Evolutionary conservation across 73 alveolate genomes (phyloP).

Genomic region (Breviolum minutum): DNA sequence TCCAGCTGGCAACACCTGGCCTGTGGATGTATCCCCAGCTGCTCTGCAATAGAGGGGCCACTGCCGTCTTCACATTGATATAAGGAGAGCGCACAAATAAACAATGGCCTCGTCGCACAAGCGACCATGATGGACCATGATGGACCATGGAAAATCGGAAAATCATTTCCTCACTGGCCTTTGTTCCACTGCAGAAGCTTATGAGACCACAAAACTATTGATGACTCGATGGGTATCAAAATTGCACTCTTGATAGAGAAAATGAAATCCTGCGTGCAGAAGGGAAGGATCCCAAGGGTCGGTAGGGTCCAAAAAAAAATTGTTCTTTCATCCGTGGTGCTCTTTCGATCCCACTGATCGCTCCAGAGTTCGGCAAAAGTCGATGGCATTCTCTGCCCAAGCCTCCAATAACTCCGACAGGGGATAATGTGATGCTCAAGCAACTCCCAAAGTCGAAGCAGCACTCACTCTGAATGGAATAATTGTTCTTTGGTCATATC

Average conservation of each 20-base stretch:
- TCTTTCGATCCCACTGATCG: background rate
- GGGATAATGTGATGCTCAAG: too few species aligned
- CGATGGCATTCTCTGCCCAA: constrained; percentile 57
- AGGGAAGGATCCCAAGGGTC: background rate
- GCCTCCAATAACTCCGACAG: background rate
- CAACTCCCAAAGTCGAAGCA: too few species aligned
- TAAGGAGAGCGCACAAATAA: constrained; percentile 24
- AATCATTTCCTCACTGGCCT: too few species aligned
- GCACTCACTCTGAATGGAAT: too few species aligned
- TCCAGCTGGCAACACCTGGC: background rate
- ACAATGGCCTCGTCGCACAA: background rate
- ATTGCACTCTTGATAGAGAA: too few species aligned
- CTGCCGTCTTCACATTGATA: constrained; percentile 25
- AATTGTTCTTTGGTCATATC: too few species aligned
- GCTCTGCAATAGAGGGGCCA: constrained; percentile 48
- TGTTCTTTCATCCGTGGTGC: background rate
- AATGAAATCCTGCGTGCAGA: too few species aligned
- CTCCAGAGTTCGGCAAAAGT: constrained; percentile 43
- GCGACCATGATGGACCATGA: too few species aligned
- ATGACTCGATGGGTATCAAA: too few species aligned
- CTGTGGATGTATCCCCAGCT: constrained; percentile 36
- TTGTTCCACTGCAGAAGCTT: too few species aligned
- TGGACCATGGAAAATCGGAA: too few species aligned
- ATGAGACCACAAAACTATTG: too few species aligned
- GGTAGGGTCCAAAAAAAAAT: background rate